Evolutionary conservation across 345 rosid species (phyloP).

Genomic region (Gossypium anomalum): DNA sequence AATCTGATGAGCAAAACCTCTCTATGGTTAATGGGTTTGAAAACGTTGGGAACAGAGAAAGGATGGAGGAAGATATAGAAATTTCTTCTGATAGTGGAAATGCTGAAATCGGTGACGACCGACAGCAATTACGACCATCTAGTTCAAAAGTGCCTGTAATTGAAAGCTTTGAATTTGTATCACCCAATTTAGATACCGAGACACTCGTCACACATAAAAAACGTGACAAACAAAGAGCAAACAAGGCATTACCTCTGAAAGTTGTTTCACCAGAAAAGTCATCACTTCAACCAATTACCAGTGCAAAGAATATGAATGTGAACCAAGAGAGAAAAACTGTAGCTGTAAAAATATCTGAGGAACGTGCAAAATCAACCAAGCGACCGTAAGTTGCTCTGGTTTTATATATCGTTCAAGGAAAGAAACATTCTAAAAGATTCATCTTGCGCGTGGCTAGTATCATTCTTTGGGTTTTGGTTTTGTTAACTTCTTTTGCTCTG

Average conservation of each 20-base stretch:
- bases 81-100: too few relatives aligned
- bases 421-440: background rate
- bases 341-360: background rate
- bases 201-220: background rate
- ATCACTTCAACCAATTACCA: conserved; percentile 12
- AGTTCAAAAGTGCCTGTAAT: background rate
- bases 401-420: background rate
- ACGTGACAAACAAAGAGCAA: background rate
- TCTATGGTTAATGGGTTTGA: too few relatives aligned
- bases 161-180: conserved; percentile 1
- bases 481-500: background rate
- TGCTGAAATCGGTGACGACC: too few relatives aligned
- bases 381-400: conserved; percentile 23
- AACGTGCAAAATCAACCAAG: background rate
- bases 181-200: conserved; percentile 19
- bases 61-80: too few relatives aligned
- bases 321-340: background rate
- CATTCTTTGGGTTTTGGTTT: background rate
- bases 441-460: background rate
- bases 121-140: too few relatives aligned
- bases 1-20: background rate
- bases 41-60: too few relatives aligned
- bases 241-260: background rate
- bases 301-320: background rate
- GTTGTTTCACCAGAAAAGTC: background rate